These are phyloP conservation scores for Chalciporus chontae DNA, from an alignment of 768 basidiomycete genomes.

Conservation along the genomic window DNA sequence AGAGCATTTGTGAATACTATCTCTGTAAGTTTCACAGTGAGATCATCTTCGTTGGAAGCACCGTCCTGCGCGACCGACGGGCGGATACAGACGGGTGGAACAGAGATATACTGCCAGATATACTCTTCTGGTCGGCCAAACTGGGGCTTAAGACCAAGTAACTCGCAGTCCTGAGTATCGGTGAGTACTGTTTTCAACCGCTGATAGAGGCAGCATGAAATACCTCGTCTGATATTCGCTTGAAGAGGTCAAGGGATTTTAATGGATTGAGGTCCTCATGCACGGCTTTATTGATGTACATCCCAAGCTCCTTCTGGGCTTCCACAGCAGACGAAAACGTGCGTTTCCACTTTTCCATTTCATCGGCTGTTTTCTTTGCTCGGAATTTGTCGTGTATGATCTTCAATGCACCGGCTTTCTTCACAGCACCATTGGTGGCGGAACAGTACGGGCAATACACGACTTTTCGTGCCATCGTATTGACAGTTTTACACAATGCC, in stretches of 20 bases:
- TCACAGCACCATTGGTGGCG: slow-evolving; percentile 91
- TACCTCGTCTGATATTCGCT: slow-evolving; percentile 89
- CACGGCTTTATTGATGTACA: slow-evolving; percentile 82
- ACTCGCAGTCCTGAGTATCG: slow-evolving; percentile 77
- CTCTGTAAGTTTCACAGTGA: slow-evolving; percentile 96
- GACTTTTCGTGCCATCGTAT: slow-evolving; percentile 82
- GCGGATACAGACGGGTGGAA: slow-evolving; percentile 95
- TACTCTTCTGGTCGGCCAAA: slow-evolving; percentile 95
- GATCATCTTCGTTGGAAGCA: slow-evolving; percentile 96
- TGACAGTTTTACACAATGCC: slow-evolving; percentile 77
- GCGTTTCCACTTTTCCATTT: slow-evolving; percentile 83
- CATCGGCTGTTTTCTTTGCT: slow-evolving; percentile 86
- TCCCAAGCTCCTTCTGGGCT: slow-evolving; percentile 80
- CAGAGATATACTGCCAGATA: slow-evolving; percentile 98
- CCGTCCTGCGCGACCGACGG: slow-evolving; percentile 98
- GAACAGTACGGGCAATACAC: slow-evolving; percentile 92
- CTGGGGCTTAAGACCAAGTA: slow-evolving; percentile 84
- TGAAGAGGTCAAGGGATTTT: slow-evolving; percentile 90
- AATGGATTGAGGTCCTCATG: slow-evolving; percentile 93
- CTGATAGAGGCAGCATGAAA: slow-evolving; percentile 4
- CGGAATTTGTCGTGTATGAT: slow-evolving; percentile 98
- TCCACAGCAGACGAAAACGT: slow-evolving; percentile 80
- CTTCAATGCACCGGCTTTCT: slow-evolving; percentile 91
- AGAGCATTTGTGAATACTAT: slow-evolving; percentile 93
- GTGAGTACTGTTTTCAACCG: background rate